Evolutionary conservation across 345 rosid genomes (phyloP), one percentile per base, ranked within the genome.

Genomic region (Boechera stricta): DNA sequence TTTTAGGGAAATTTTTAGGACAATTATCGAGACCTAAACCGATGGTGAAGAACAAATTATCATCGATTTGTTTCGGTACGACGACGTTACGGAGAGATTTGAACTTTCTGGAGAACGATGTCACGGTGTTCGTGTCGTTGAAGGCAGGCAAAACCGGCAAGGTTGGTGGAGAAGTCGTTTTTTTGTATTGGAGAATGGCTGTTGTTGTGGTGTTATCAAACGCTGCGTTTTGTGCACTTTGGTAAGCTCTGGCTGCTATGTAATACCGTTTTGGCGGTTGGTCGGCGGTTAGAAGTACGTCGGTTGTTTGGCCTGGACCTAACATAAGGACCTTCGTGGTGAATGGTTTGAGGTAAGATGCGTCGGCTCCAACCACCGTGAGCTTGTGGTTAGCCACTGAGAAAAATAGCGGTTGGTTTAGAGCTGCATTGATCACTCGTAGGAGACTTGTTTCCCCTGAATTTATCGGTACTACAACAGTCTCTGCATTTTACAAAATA

Each of bases 301-400:
- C 98, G 0, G 97, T 94, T 67, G 98, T 94, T 63, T 94, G 98
- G 31, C 98, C 98, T 0, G 98, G 98, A 41, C 98, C 98, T 6
- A 94, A 53, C 94, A 90, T 82, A 38, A 94, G 83, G 13, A 92
- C 93, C 1, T 87, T 84, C 58, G 94, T 89, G 51, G 88, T 83
- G 82, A 94, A 92, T 24, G 93, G 97, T 64, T 92, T 94, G 24
- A 77, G 31, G 60, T 94, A 94, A 11, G 89, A 83, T 4, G 98
- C 98, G 55, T 94, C 98, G 1, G 98, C 98, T 18, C 94, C 97
- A 0, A 94, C 96, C 9, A 94, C 98, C 0, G 98, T 90, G 76
- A 94, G 77, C n/a, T 55, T 74, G 82, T 94, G 98, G 85, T 88
- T 88, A 75, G 98, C 97, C 5, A 94, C 69, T 21, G 87, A 49